phyloP scores from a whole-genome alignment of 2,329 filamentous ascomycete genomes.

The Aureobasidium sp. region DNA sequence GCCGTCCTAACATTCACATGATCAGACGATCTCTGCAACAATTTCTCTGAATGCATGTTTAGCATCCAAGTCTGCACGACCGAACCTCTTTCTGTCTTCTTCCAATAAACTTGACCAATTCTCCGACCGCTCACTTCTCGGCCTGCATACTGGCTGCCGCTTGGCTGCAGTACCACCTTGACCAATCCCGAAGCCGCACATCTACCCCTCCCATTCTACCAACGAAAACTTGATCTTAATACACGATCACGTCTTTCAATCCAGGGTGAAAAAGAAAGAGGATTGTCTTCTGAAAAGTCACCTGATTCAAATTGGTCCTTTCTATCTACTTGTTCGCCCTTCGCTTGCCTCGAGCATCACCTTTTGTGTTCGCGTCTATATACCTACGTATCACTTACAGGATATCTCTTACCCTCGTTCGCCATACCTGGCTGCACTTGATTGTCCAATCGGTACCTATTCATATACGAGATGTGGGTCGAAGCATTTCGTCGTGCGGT shows the following conservation, averaged over 20 bases:
- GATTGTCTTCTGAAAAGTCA: constrained; percentile 1
- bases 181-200: neutral
- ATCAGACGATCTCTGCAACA: neutral
- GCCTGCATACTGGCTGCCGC: constrained; percentile 5
- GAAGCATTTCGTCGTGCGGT: neutral
- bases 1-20: neutral
- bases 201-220: neutral
- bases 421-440: neutral
- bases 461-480: neutral
- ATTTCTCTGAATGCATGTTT: neutral
- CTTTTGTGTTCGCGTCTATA: neutral
- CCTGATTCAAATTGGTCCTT: neutral
- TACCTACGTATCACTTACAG: neutral
- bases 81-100: neutral
- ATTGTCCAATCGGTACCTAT: neutral
- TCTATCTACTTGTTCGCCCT: neutral
- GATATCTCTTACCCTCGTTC: neutral
- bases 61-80: neutral
- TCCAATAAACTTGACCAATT: neutral
- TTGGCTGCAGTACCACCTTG: constrained; percentile 9
- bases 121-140: neutral
- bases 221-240: neutral
- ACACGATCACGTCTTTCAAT: neutral
- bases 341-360: neutral
- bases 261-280: neutral